Percentiles rank a stretch among this genome's conserved stretches.
Conservation (phyloP, 805 yeast genomes). For the Yarrowia sp. region DNA sequence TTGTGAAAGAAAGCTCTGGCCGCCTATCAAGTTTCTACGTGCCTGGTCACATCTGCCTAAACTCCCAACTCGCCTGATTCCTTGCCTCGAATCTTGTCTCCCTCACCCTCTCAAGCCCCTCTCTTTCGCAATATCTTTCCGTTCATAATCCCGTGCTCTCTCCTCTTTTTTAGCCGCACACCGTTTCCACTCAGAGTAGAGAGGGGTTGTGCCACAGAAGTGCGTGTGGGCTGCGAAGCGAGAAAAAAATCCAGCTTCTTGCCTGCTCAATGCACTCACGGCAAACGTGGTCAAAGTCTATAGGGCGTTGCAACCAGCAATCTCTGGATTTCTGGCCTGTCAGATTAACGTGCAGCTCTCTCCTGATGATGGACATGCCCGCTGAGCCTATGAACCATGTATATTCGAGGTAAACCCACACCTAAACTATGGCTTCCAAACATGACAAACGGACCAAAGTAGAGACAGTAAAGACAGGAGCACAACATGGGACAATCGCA, state of each 20-base stretch:
- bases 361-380: conserved; percentile 31
- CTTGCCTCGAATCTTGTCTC: too few species aligned
- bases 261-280: conserved; percentile 26
- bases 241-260: neutral
- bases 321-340: neutral
- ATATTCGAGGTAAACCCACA: neutral
- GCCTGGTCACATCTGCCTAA: conserved; percentile 1
- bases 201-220: conserved; percentile 28
- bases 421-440: conserved; percentile 21
- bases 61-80: conserved; percentile 22
- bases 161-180: conserved; percentile 33
- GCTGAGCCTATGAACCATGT: conserved; percentile 19
- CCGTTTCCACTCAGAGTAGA: conserved; percentile 13
- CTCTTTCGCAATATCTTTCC: conserved; percentile 34
- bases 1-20: too few species aligned
- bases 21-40: too few species aligned
- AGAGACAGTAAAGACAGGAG: neutral
- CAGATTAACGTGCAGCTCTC: conserved; percentile 33
- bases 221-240: conserved; percentile 12
- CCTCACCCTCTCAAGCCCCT: neutral
- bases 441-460: neutral
- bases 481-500: too few species aligned
- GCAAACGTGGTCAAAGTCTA: conserved; percentile 6
- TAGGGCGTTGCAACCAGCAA: neutral
- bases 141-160: conserved; percentile 1